Evolutionary conservation across 2,329 filamentous ascomycete genomes (phyloP).

Genomic region (Nemania abortiva): DNA sequence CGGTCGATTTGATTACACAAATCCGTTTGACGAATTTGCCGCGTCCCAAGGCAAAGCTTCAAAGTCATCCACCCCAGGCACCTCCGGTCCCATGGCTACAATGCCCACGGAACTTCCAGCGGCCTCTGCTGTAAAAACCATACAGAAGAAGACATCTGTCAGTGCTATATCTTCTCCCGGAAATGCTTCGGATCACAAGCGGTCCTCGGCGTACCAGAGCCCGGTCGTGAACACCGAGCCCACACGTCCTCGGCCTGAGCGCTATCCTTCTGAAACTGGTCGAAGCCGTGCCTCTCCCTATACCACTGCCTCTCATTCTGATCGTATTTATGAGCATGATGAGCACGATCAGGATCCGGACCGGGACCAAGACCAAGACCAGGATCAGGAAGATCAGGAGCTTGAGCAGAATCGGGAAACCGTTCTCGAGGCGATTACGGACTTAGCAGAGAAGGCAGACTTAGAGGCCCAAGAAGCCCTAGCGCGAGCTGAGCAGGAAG

Average conservation of each 20-base stretch:
- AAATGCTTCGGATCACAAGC: constrained; percentile 35
- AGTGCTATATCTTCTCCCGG: constrained; percentile 53
- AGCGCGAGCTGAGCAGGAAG: constrained; percentile 65
- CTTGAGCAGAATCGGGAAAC: constrained; percentile 67
- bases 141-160: constrained; percentile 64
- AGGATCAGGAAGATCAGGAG: constrained; percentile 41
- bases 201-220: constrained; percentile 56
- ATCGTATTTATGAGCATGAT: constrained; percentile 28
- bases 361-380: constrained; percentile 50
- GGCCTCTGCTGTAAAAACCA: constrained; percentile 59
- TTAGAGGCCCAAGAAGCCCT: constrained; percentile 74
- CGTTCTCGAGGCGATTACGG: constrained; percentile 76
- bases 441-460: constrained; percentile 68
- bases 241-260: constrained; percentile 48
- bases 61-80: constrained; percentile 54
- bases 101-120: constrained; percentile 50
- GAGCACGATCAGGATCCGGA: constrained; percentile 27
- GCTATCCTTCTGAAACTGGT: constrained; percentile 48
- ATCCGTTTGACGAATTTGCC: constrained; percentile 58
- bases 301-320: constrained; percentile 27
- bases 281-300: constrained; percentile 35
- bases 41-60: constrained; percentile 60
- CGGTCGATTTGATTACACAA: constrained; percentile 53
- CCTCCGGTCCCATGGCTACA: constrained; percentile 43
- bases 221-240: constrained; percentile 61